Base-by-base conservation (phyloP, 78 protist genomes). In the Bigelowiella natans region DNA sequence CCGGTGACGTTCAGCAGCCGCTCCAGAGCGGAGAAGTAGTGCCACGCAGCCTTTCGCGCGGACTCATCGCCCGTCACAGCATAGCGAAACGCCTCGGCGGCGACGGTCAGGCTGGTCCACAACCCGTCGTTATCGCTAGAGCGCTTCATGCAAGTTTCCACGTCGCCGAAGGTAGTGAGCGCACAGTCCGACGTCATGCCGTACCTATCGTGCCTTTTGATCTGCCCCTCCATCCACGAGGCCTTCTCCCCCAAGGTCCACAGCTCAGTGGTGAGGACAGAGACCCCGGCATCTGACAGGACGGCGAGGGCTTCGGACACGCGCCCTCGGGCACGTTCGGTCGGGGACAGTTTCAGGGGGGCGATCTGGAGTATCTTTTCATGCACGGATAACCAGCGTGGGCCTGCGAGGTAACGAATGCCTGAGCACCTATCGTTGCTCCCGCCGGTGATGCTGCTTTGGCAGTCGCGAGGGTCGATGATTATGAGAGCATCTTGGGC, bases 71-170 rank as follows among this genome's bases (percentile, higher is more conserved):
- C 37, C 11, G 88, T 84, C 39, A 83, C 40, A 30, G 83, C 92
- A 36, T 30, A 40, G 39, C 38, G 37, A 64, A 64, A 84, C 38
- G 83, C 36, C 83, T 83, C 39, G 30, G 91, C 1, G 36, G 37
- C 88, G 29, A 90, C 39, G 37, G 3, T 11, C 85, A 84, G 1
- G 2, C 51, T 0, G 31, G 92, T 90, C 92, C 92, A 90, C 85
- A 90, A 34, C 37, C 88, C 92, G 88, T 84, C 86, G 39, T 83
- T 84, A 40, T 73, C 92, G 83, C 2, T 39, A 1, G 82, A 51
- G 31, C 1, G 31, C 31, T 0, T 2, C n/a, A 40, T 31, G 38
- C 34, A 83, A n/a, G 38, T 1, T n/a, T 31, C 2, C 30, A 18
- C 26, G 82, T 37, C 0, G 38, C 92, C 92, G 7, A 1, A 84